Percentiles rank a stretch among this genome's conserved stretches.
phyloP scores from a whole-genome alignment of 441 rosid genomes.

The Adansonia rubrostipa region DNA sequence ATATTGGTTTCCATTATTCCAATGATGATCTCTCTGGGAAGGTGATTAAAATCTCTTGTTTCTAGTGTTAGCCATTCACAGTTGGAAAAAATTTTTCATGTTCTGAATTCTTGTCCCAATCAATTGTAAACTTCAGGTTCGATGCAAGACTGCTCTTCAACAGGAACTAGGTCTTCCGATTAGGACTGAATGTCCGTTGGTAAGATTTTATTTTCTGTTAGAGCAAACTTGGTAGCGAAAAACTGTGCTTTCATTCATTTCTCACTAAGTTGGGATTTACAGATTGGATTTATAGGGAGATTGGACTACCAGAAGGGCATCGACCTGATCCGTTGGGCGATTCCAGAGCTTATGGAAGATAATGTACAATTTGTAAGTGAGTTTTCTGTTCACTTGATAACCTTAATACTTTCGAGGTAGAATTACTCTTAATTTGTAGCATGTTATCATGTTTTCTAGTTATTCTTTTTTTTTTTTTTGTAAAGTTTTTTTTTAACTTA shows the following conservation, averaged over 20 bases:
- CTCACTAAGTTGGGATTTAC: conserved; percentile 35
- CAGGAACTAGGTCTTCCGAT: conserved; percentile 86
- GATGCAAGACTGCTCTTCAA: conserved; percentile 86
- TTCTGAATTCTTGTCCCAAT: conserved; percentile 27
- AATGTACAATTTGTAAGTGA: conserved; percentile 91
- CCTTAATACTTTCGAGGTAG: neutral
- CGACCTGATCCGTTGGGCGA: conserved; percentile 70
- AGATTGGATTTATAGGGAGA: conserved; percentile 98
- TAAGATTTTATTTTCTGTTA: conserved; percentile 35
- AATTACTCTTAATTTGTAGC: neutral
- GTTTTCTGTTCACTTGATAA: conserved; percentile 9
- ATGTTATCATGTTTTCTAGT: neutral
- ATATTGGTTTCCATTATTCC: conserved; percentile 66
- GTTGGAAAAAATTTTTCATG: neutral
- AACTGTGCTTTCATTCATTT: conserved; percentile 10
- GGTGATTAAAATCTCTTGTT: conserved; percentile 45
- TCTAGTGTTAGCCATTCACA: conserved; percentile 13
- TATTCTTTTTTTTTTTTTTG: neutral
- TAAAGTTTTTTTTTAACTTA: no score
- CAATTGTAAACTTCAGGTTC: conserved; percentile 50
- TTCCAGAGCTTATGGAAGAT: conserved; percentile 77
- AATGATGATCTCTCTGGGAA: conserved; percentile 75
- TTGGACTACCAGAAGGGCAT: conserved; percentile 96
- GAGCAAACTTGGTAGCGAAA: conserved; percentile 13
- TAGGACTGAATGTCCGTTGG: conserved; percentile 84